Conservation (phyloP, 768 basidiomycete genomes). For the Amanita subjunquillea region DNA sequence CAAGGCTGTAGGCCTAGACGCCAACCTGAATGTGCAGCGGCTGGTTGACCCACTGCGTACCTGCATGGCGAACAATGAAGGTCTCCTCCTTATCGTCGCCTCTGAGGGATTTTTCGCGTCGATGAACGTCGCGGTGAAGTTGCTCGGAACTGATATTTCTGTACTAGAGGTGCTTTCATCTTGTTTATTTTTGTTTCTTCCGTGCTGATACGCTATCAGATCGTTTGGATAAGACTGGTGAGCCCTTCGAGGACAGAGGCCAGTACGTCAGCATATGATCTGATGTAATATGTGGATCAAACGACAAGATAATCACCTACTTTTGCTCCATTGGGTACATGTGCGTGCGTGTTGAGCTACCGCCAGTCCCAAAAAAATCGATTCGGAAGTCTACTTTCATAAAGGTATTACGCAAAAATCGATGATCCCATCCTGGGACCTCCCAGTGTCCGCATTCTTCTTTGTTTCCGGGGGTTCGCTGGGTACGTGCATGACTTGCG, state of each 20-base stretch:
- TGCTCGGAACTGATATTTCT: neutral
- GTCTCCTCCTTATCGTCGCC: neutral
- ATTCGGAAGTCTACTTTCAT: neutral
- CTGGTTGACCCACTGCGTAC: neutral
- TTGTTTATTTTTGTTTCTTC: neutral
- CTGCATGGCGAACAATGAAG: conserved; percentile 1
- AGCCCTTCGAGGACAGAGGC: neutral
- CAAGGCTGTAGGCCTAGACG: too few species aligned
- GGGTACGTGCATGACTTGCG: conserved; percentile 32
- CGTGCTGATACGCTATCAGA: neutral
- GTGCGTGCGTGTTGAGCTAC: conserved; percentile 10
- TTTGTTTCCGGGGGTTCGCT: conserved; percentile 47
- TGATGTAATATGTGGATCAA: neutral
- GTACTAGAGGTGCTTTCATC: neutral
- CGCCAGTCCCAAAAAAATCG: neutral
- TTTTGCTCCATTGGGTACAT: conserved; percentile 1
- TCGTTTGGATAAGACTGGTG: neutral
- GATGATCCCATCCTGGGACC: conserved; percentile 59
- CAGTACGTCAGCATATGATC: neutral
- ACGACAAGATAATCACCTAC: neutral
- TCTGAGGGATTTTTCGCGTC: conserved; percentile 1
- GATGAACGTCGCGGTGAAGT: neutral
- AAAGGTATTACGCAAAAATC: conserved; percentile 29
- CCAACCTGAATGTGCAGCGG: too few species aligned
- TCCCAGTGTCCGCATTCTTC: conserved; percentile 47